phyloP scores from a whole-genome alignment of 768 basidiomycete genomes.

The Xerocomellus intermedius region DNA sequence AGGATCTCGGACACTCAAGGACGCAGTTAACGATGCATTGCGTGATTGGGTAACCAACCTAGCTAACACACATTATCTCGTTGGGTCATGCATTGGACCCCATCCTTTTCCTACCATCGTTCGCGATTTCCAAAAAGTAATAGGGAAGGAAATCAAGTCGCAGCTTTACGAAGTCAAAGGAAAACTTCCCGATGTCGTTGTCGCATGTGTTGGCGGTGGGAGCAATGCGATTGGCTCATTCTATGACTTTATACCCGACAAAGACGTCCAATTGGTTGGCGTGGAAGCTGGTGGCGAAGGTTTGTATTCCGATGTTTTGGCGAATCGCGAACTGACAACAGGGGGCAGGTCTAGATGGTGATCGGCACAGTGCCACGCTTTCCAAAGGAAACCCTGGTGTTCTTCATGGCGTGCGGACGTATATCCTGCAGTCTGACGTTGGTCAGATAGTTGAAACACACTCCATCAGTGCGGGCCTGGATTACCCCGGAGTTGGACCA shows the following conservation, averaged over 20 bases:
- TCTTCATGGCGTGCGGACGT: conserved; percentile 93
- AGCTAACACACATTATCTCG: conserved; percentile 90
- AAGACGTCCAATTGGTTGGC: conserved; percentile 81
- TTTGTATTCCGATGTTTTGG: conserved; percentile 26
- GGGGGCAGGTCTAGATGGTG: conserved; percentile 65
- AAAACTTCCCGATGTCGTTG: conserved; percentile 90
- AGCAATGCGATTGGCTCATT: conserved; percentile 98
- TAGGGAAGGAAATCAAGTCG: conserved; percentile 89
- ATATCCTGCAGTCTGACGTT: conserved; percentile 81
- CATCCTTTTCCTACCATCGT: conserved; percentile 99
- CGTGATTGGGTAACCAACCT: conserved; percentile 99
- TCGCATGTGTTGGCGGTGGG: conserved; percentile 97
- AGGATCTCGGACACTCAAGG: conserved; percentile 93
- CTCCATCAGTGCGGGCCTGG: conserved; percentile 93
- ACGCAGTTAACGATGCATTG: conserved; percentile 97
- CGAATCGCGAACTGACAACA: conserved; percentile 9
- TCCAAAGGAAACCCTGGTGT: conserved; percentile 91
- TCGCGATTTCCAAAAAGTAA: conserved; percentile 95
- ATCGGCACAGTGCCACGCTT: conserved; percentile 89
- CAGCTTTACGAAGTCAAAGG: conserved; percentile 72
- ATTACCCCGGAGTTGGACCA: conserved; percentile 97
- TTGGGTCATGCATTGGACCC: conserved; percentile 96
- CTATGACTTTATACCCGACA: conserved; percentile 92
- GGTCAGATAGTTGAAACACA: conserved; percentile 98
- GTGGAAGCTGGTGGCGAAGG: conserved; percentile 99